A percentile compares a stretch with the other conserved stretches of the same genome.
Conservation (phyloP, 495 filamentous ascomycete species). For the Podospora tetraspora region DNA sequence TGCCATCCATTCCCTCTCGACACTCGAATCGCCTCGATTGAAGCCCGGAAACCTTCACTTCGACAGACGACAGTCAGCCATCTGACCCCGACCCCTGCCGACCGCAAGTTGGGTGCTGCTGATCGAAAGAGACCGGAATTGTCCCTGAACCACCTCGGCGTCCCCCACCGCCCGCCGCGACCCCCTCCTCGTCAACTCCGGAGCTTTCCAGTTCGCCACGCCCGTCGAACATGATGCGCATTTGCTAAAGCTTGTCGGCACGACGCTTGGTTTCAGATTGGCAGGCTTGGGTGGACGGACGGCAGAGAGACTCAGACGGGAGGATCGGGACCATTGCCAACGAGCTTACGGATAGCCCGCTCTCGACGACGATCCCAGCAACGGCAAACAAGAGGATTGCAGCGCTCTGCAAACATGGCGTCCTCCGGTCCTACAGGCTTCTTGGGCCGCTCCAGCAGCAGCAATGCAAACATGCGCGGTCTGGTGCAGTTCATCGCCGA, state of each 20-base stretch:
- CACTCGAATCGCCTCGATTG: background rate
- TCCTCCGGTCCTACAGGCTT: slow-evolving; percentile 52
- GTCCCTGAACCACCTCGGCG: background rate
- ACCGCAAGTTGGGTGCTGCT: background rate
- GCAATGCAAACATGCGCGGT: slow-evolving; percentile 69
- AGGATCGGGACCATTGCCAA: background rate
- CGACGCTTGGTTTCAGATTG: slow-evolving; percentile 4
- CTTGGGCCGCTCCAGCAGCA: slow-evolving; percentile 55
- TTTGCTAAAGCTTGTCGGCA: slow-evolving; percentile 11
- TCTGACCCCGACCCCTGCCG: background rate
- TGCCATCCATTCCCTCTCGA: slow-evolving; percentile 5
- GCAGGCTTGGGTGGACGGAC: background rate
- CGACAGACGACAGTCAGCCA: background rate
- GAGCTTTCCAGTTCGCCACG: slow-evolving; percentile 10
- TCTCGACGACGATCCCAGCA: background rate
- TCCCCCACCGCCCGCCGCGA: background rate
- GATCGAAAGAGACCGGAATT: background rate
- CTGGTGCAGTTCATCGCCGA: slow-evolving; percentile 99
- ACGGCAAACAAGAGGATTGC: background rate
- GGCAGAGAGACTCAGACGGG: background rate
- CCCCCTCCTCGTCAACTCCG: background rate
- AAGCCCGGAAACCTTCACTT: background rate
- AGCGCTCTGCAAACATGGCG: slow-evolving; percentile 39
- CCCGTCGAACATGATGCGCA: slow-evolving; percentile 15
- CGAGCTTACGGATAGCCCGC: background rate